phyloP scores from a whole-genome alignment of 768 basidiomycete species.

The Brasilioporus rufonigricans region DNA sequence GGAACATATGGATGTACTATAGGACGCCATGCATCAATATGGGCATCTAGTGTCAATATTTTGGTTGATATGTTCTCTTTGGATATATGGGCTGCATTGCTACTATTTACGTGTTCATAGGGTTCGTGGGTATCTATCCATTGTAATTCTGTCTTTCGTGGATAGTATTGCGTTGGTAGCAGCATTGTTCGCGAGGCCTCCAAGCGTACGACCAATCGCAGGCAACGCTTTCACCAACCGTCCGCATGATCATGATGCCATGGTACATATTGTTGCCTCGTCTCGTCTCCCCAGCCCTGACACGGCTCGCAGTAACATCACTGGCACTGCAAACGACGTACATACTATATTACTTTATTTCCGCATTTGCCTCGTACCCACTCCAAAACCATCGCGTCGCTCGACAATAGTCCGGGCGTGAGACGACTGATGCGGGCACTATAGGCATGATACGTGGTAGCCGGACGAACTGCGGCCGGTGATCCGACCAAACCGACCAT shows the following conservation, averaged over 20 bases:
- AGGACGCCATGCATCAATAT: not conserved
- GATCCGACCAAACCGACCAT: not conserved
- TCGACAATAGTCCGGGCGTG: not conserved
- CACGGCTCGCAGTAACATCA: too few relatives aligned
- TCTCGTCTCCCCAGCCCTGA: too few relatives aligned
- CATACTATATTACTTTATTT: too few relatives aligned
- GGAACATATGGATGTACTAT: not conserved
- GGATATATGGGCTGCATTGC: not conserved
- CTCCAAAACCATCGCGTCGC: not conserved
- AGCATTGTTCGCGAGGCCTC: too few relatives aligned
- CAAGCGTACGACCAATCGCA: too few relatives aligned
- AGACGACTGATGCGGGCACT: too few relatives aligned
- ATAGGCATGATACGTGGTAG: too few relatives aligned
- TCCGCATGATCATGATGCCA: too few relatives aligned
- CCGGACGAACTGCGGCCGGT: not conserved
- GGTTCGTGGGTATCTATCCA: not conserved
- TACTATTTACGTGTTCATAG: not conserved
- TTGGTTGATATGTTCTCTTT: not conserved
- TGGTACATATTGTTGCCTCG: too few relatives aligned
- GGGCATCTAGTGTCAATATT: not conserved
- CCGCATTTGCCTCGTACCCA: too few relatives aligned
- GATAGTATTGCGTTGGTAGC: not conserved
- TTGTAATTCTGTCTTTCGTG: not conserved
- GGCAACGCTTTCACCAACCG: too few relatives aligned
- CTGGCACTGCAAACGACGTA: too few relatives aligned